Percentiles rank a stretch among this genome's conserved stretches.
These are phyloP conservation scores for Cucurbita pepo DNA, from an alignment of 306 rosid genomes.

Conservation along the genomic window DNA sequence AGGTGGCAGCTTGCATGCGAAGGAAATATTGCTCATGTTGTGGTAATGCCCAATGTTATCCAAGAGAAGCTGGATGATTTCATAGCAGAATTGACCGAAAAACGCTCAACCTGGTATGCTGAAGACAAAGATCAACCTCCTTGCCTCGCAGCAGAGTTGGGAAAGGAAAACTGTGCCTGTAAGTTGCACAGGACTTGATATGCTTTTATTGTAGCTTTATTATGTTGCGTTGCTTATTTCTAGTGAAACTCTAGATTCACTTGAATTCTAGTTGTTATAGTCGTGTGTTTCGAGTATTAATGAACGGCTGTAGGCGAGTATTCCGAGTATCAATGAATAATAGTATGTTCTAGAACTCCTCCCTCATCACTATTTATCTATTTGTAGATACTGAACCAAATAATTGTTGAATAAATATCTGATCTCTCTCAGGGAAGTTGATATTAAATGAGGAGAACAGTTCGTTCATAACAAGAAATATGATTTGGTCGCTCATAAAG, in stretches of 20 bases:
- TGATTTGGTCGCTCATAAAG: neutral
- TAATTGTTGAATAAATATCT: neutral
- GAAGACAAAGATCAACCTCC: slow-evolving; percentile 15
- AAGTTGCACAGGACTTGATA: slow-evolving; percentile 18
- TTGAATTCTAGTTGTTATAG: neutral
- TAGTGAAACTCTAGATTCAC: neutral
- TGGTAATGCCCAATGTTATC: slow-evolving; percentile 43
- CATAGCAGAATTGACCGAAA: slow-evolving; percentile 21
- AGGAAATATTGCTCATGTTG: slow-evolving; percentile 50
- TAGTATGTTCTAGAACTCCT: neutral
- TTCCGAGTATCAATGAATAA: neutral
- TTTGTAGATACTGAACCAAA: neutral
- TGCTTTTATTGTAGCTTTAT: neutral
- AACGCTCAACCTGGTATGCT: slow-evolving; percentile 23
- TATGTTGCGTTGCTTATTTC: neutral
- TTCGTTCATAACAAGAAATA: neutral
- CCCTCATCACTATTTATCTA: neutral
- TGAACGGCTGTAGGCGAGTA: neutral
- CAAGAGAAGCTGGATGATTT: slow-evolving; percentile 35
- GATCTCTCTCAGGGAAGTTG: neutral
- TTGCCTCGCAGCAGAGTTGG: slow-evolving; percentile 34
- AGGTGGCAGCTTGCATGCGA: slow-evolving; percentile 54
- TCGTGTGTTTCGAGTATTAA: neutral
- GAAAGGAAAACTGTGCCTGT: slow-evolving; percentile 34
- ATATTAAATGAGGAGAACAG: neutral